Evolutionary conservation across 2,329 filamentous ascomycete genomes (phyloP), one percentile per base, ranked within the genome.

Genomic region (Phialemonium atrogriseum): DNA sequence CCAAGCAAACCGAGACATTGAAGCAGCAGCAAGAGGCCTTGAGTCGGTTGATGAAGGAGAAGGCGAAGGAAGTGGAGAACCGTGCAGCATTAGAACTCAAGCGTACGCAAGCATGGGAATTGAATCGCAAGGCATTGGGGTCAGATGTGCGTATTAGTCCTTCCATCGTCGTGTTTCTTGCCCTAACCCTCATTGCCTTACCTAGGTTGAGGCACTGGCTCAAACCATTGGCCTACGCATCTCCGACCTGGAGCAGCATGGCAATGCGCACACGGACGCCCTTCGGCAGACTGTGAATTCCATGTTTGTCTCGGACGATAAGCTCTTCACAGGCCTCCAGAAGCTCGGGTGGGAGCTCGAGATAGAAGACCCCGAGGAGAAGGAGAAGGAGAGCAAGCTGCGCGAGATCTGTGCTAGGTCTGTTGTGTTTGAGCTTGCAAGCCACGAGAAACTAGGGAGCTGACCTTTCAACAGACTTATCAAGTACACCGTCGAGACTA

Each of bases 271-370:
- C 1, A 60, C 59, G 4, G 50, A 59, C 2, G 54, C 55, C 4
- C 49, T 78, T 11, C 65, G 63, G 27, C 58, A 66, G 34, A 64
- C 64, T 1, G 56, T 76, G 0, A 61, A 66, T 14, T 58, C 57
- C 11, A 51, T 71, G 9, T 55, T 82, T 7, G 60, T 63, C 7
- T 70, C 74, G 2, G 80, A 85, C 37, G 78, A 84, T 47, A 75
- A 72, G 38, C 60, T 84, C 3, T 57, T 84, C 2, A 61, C 69
- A 13, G 76, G 76, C 36, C 58, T 85, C 3, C 75, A 81, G 46
- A 81, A 80, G 41, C 63, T 84, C 2, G 68, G 77, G 0, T 68
- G 67, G 36, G 76, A 78, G 41, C 62, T 84, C 4, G 61, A 73
- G 8, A 60, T 61, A 5, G 62, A 68, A 27, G 59, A 68, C 15